Percentiles rank a stretch among this genome's conserved stretches.
Evolutionary conservation across 2,329 filamentous ascomycete species (phyloP).

Genomic region (Calonectria leucothoes): DNA sequence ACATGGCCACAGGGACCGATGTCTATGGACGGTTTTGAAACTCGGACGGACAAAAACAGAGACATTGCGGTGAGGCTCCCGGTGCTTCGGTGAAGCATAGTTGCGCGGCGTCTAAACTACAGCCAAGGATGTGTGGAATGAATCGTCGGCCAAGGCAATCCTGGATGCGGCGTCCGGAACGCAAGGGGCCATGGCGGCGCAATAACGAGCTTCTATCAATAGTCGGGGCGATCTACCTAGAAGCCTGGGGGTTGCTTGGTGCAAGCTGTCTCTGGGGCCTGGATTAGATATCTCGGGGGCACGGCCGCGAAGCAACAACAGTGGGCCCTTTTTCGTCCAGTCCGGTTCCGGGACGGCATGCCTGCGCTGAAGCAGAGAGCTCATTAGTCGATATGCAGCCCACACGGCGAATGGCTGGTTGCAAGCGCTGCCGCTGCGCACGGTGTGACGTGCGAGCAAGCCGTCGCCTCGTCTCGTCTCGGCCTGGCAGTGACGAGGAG

Average conservation of each 20-base stretch:
- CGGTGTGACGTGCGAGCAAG: slow-evolving; percentile 2
- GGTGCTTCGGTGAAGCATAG: slow-evolving; percentile 8
- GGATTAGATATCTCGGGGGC: slow-evolving; percentile 25
- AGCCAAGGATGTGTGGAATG: slow-evolving; percentile 23
- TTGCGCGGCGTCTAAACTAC: background rate
- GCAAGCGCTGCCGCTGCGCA: slow-evolving; percentile 15
- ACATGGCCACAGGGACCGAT: slow-evolving; percentile 34
- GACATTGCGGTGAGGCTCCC: slow-evolving; percentile 27
- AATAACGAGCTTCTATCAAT: background rate
- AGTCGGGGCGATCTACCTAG: background rate
- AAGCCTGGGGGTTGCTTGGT: background rate
- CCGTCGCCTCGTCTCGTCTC: background rate
- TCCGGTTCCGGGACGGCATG: slow-evolving; percentile 38
- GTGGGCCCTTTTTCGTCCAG: slow-evolving; percentile 32
- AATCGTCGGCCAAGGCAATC: slow-evolving; percentile 13
- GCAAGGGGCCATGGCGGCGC: background rate
- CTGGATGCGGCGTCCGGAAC: background rate
- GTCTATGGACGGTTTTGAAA: slow-evolving; percentile 34
- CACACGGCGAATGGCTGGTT: slow-evolving; percentile 30
- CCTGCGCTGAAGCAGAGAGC: slow-evolving; percentile 33
- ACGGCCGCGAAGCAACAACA: slow-evolving; percentile 19
- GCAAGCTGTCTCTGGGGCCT: background rate
- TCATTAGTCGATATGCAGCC: slow-evolving; percentile 36
- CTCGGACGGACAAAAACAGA: slow-evolving; percentile 21
- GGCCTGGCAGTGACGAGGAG: background rate